Base-by-base conservation (phyloP, 169 alveolate species). In the Plasmodium vinckei region DNA sequence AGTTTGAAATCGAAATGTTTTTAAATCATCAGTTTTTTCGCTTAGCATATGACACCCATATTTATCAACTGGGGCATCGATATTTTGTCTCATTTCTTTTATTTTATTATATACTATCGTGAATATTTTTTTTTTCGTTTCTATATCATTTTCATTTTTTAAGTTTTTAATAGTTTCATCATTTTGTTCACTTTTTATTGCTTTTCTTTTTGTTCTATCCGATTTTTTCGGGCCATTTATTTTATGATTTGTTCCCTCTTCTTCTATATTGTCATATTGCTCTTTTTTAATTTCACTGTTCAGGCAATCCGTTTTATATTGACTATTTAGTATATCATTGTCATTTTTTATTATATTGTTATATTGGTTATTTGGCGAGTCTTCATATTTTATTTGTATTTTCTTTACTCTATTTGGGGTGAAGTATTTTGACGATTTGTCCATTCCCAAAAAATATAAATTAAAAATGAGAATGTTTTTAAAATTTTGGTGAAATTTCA, bases 21-120 rank as follows among this genome's bases (percentile, higher is more conserved):
- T 87, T 60, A 25, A 53, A 59, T 88, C 92, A 44, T 57, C 91
- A 17, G 61, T 64, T 56, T 68, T 87, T 68, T 94, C 96, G 17
- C 95, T 94, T 61, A 93, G 49, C 82, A 94, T 93, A 87, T 94
- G 95, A 33, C 94, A 92, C 15, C 96, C 96, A 68, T 87, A 87
- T 39, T 87, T 70, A 72, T 94, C 96, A 21, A 94, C 96, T 33
- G 96, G 96, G 0, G 96, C 96, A 49, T 46, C 53, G 5, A 71
- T 84, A 39, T 84, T 25, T 54, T 65, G 25, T 25, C 91, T 23
- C 91, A 84, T 84, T 65, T 84, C 67, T 67, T 64, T 71, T 53
- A 84, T 65, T 69, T 61, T 72, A 13, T 71, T 33, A 21, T 84
- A 84, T 33, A 77, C 63, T 27, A 39, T 15, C n/a, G 63, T 42